Evolutionary conservation across 179 eudicot species (phyloP), one percentile per base, ranked within the genome.

Genomic region (Camellia oleifera): DNA sequence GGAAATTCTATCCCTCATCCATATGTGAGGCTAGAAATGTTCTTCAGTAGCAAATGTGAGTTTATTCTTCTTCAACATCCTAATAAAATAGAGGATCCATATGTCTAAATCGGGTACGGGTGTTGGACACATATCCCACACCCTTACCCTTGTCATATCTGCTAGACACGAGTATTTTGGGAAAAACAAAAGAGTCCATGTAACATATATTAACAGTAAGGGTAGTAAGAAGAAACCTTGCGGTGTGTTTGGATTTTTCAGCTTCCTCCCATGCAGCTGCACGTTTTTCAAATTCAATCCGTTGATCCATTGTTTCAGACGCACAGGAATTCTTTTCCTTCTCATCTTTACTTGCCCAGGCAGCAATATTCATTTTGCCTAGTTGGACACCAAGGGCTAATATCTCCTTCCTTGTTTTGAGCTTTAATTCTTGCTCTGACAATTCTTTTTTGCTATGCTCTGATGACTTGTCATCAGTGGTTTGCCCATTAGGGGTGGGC

Each of bases 211-310:
- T 20, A 18, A 18, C 23, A 48, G 18, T 18, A 3, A 61, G 6
- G 11, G 74, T 52, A 48, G 2, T 32, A 12, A 65, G n/a, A 61
- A 76, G 13, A 62, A 69, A 95, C 99, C 98, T 92, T 46, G 98
- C 98, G 52, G 85, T 78, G 63, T 92, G 93, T 79, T 91, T 95
- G 18, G 97, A 81, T 50, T 93, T 95, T 78, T 95, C 98, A 62
- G 94, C 94, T 74, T 93, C 98, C 84, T 92, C 98, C 98, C 98
- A 95, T 0, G 95, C 97, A 75, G 94, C 91, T 1, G 98, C 98
- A 13, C 97, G 95, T 69, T 86, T 89, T 70, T 90, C 91, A 77
- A 75, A 81, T 72, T 93, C 97, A 48, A 91, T 79, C 70, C 79
- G 87, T 69, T 83, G 46, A 42, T 84, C 87, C 42, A 78, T 12